These are phyloP conservation scores for Phylloporus sp. DNA, from an alignment of 768 basidiomycete genomes.

Conservation along the genomic window DNA sequence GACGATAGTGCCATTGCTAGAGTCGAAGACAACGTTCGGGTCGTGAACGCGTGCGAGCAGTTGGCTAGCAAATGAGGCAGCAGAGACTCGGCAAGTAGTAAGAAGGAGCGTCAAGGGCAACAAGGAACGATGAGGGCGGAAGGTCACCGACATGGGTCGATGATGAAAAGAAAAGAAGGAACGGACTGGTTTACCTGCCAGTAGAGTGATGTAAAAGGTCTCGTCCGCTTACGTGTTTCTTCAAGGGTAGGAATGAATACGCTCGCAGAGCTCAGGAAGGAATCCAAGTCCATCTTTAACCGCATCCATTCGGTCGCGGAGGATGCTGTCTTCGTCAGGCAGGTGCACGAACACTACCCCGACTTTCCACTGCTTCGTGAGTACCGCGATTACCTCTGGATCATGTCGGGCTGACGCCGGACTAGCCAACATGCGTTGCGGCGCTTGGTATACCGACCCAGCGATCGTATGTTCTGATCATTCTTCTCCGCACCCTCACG, in stretches of 20 bases:
- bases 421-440: conserved; percentile 87
- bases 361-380: conserved; percentile 55
- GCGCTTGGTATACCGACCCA: conserved; percentile 90
- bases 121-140: conserved; percentile 18
- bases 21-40: conserved; percentile 28
- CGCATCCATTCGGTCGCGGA: conserved; percentile 82
- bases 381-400: conserved; percentile 15
- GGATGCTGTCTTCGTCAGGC: conserved; percentile 67
- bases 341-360: conserved; percentile 46
- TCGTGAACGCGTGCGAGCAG: conserved; percentile 24
- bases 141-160: conserved; percentile 25
- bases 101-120: conserved; percentile 15
- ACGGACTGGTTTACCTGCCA: conserved; percentile 7
- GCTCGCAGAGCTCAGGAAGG: conserved; percentile 56
- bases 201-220: conserved; percentile 7
- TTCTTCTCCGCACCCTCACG: background rate
- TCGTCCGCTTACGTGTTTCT: conserved; percentile 3
- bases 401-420: background rate
- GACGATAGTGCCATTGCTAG: conserved; percentile 33
- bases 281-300: conserved; percentile 78
- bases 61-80: conserved; percentile 6
- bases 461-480: conserved; percentile 39
- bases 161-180: conserved; percentile 11
- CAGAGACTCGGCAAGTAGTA: conserved; percentile 7
- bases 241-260: conserved; percentile 13